phyloP scores from a whole-genome alignment of 495 filamentous ascomycete genomes.

The Cudoniella acicularis region DNA sequence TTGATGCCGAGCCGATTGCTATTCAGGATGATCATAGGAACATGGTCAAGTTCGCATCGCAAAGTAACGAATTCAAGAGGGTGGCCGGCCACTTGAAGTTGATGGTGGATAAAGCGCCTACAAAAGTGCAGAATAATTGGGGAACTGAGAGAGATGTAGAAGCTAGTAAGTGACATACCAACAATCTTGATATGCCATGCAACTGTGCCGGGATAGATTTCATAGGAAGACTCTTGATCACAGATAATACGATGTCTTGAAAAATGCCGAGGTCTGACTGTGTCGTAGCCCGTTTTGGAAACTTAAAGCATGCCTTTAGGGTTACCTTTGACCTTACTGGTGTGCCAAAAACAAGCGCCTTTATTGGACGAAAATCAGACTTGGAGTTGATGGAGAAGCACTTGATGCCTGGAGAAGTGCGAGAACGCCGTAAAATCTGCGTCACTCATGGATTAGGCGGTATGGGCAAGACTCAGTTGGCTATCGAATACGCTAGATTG shows the following conservation, averaged over 20 bases:
- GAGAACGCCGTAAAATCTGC: constrained; percentile 17
- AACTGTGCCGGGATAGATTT: constrained; percentile 3
- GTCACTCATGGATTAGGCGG: constrained; percentile 35
- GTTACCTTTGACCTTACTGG: constrained; percentile 21
- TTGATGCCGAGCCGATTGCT: constrained; percentile 31
- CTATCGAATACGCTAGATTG: constrained; percentile 34
- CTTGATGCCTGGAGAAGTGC: constrained; percentile 10
- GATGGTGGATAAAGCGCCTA: constrained; percentile 12
- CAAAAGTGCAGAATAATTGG: constrained; percentile 17
- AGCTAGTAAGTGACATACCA: constrained; percentile 19
- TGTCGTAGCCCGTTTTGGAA: constrained; percentile 2
- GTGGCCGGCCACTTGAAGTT: constrained; percentile 14
- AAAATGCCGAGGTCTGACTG: not conserved
- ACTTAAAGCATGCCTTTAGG: constrained; percentile 3
- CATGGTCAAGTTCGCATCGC: constrained; percentile 34
- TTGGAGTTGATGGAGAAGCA: constrained; percentile 15
- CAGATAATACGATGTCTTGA: not conserved
- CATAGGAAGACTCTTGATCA: not conserved
- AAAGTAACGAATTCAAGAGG: constrained; percentile 26
- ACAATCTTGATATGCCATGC: too few relatives aligned
- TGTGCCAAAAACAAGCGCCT: constrained; percentile 19
- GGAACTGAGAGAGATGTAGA: constrained; percentile 7
- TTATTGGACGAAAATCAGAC: constrained; percentile 21
- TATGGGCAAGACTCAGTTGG: constrained; percentile 42
- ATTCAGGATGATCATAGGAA: constrained; percentile 35